These are phyloP conservation scores for Rhodotorula glutinis DNA, from an alignment of 1,284 basidiomycete species.

Conservation along the genomic window DNA sequence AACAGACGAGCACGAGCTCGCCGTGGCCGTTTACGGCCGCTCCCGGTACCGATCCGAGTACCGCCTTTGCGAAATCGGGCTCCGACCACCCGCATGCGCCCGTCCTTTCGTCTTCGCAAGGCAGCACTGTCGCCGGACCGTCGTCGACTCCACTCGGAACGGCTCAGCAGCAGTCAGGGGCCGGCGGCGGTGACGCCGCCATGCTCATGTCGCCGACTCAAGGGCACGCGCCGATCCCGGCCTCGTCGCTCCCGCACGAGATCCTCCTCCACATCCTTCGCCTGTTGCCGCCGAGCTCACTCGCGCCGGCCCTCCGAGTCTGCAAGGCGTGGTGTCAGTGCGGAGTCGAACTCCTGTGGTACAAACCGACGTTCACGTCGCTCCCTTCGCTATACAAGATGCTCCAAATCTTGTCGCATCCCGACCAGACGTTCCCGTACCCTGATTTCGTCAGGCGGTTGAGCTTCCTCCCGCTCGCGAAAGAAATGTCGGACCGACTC, in stretches of 20 bases:
- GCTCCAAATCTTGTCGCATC: slow-evolving; percentile 60
- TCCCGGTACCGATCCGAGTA: not conserved
- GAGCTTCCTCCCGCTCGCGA: slow-evolving; percentile 75
- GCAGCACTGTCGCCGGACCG: not conserved
- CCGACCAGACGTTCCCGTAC: slow-evolving; percentile 77
- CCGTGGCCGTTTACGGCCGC: slow-evolving; percentile 37
- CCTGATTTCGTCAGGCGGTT: slow-evolving; percentile 82
- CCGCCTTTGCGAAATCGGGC: not conserved
- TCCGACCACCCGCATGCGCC: not conserved
- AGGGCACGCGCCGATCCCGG: slow-evolving; percentile 29
- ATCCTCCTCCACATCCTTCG: slow-evolving; percentile 90
- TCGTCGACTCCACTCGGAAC: not conserved
- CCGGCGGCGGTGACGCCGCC: not conserved
- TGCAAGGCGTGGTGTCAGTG: slow-evolving; percentile 93
- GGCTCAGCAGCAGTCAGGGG: too few species aligned
- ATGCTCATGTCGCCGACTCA: not conserved
- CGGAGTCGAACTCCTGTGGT: slow-evolving; percentile 92
- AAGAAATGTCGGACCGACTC: slow-evolving; percentile 72
- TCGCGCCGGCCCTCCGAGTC: slow-evolving; percentile 74
- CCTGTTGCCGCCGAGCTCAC: slow-evolving; percentile 66
- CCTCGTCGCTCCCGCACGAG: slow-evolving; percentile 69
- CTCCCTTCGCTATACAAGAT: slow-evolving; percentile 72
- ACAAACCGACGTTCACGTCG: slow-evolving; percentile 75
- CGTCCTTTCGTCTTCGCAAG: not conserved
- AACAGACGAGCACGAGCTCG: slow-evolving; percentile 9